Evolutionary conservation across 2,329 filamentous ascomycete species (phyloP).

Genomic region (Tolypocladium endophyticum): DNA sequence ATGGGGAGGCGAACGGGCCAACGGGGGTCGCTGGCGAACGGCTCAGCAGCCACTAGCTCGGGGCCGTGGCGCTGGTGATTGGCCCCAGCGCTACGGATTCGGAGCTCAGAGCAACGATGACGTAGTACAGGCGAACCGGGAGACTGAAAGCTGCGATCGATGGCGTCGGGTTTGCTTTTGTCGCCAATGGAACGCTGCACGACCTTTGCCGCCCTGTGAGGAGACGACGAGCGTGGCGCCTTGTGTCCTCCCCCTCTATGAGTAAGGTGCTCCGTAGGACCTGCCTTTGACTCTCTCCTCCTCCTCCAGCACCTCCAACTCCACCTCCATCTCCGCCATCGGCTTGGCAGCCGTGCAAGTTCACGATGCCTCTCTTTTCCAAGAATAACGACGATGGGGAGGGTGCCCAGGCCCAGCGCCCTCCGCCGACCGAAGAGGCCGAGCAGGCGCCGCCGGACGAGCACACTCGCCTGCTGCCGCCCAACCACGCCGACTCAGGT

Average conservation of each 20-base stretch:
- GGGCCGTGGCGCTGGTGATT: neutral
- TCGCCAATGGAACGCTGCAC: neutral
- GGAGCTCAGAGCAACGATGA: neutral
- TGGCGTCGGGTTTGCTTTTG: neutral
- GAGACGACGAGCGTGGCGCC: neutral
- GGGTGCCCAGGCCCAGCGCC: constrained; percentile 4
- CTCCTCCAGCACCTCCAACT: neutral
- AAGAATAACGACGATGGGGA: constrained; percentile 12
- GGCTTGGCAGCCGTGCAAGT: neutral
- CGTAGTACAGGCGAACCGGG: neutral
- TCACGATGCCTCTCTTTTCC: constrained; percentile 23
- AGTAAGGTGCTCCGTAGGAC: neutral
- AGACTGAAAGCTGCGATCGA: neutral
- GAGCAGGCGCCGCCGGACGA: constrained; percentile 30
- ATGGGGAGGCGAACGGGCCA: neutral
- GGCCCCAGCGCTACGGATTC: neutral
- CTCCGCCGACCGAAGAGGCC: constrained; percentile 10
- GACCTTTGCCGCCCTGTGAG: neutral
- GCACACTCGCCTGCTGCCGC: constrained; percentile 58
- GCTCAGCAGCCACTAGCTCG: neutral
- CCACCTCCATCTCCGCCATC: neutral
- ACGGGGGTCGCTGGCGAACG: neutral
- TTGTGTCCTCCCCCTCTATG: neutral
- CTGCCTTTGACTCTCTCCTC: too few relatives aligned
- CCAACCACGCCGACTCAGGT: constrained; percentile 49